These are phyloP conservation scores for Chaetomiaceae sp. DNA, from an alignment of 2,329 filamentous ascomycete species.

Conservation along the genomic window DNA sequence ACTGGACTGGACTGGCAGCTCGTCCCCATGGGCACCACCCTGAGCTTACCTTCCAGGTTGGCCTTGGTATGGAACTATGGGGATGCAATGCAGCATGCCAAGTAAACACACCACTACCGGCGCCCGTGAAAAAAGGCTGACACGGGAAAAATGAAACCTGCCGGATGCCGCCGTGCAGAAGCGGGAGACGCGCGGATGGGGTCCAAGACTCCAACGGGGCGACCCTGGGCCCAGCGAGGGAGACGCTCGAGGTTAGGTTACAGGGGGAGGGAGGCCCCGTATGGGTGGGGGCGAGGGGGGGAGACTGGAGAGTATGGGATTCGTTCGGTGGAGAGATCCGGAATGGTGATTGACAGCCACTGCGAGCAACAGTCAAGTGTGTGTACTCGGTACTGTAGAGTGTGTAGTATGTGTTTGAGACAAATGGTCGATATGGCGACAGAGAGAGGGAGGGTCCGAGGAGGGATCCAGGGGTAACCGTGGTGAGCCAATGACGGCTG, in stretches of 20 bases:
- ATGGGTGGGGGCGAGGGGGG: background rate
- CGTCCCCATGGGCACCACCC: too few relatives aligned
- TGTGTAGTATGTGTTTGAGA: too few relatives aligned
- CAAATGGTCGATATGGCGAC: constrained; percentile 10
- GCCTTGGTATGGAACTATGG: too few relatives aligned
- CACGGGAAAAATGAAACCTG: constrained; percentile 27
- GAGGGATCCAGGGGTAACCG: constrained; percentile 13
- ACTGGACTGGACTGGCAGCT: too few relatives aligned
- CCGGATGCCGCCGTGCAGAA: constrained; percentile 15
- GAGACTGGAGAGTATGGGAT: background rate
- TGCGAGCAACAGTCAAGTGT: constrained; percentile 2
- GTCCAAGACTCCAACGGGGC: background rate
- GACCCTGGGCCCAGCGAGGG: background rate
- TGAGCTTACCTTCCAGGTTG: too few relatives aligned
- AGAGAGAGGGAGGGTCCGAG: constrained; percentile 5
- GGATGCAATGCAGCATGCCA: constrained; percentile 16
- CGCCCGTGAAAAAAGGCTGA: constrained; percentile 19
- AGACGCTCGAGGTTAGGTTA: background rate
- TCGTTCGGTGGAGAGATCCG: background rate
- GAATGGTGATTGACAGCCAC: constrained; percentile 5
- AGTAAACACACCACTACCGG: constrained; percentile 21
- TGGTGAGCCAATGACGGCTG: constrained; percentile 10
- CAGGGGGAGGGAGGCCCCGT: background rate
- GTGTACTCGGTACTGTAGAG: too few relatives aligned
- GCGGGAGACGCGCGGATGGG: constrained; percentile 10